Evolutionary conservation across 106 monocot genomes (phyloP).

Genomic region (Vanilla planifolia): DNA sequence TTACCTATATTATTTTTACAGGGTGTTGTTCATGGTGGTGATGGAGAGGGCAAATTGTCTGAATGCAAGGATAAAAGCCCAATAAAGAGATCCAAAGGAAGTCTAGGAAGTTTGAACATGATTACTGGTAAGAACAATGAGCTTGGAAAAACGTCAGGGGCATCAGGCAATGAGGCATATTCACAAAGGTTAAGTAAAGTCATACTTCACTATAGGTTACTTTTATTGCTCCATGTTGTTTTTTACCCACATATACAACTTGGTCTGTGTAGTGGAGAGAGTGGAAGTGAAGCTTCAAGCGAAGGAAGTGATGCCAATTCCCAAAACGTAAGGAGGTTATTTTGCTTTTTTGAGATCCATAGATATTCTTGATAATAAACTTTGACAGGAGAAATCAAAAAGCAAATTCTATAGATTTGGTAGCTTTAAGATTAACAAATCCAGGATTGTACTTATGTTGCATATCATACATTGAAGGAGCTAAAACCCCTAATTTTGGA

Average conservation of each 20-base stretch:
- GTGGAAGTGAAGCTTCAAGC: constrained; percentile 87
- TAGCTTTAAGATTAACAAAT: not conserved
- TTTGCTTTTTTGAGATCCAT: not conserved
- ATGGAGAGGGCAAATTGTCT: constrained; percentile 57
- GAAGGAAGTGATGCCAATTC: constrained; percentile 96
- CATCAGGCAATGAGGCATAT: constrained; percentile 61
- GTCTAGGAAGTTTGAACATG: constrained; percentile 90
- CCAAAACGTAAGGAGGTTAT: constrained; percentile 60
- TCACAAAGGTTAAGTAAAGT: constrained; percentile 57
- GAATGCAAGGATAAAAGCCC: constrained; percentile 81
- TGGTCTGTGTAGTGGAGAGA: constrained; percentile 57
- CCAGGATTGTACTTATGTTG: no score
- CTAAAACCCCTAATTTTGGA: not conserved
- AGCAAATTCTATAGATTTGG: not conserved
- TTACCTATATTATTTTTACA: constrained; percentile 11
- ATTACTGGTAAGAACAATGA: constrained; percentile 83
- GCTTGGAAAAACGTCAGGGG: constrained; percentile 57
- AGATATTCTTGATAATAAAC: not conserved
- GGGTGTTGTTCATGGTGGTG: constrained; percentile 46
- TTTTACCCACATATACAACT: not conserved
- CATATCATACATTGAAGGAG: not conserved
- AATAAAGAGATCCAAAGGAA: constrained; percentile 77
- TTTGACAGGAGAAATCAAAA: not conserved
- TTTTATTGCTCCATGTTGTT: not conserved
- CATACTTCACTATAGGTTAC: not conserved